Evolutionary conservation across 148 eudicot genomes (phyloP).

Genomic region (Arctostaphylos glauca): DNA sequence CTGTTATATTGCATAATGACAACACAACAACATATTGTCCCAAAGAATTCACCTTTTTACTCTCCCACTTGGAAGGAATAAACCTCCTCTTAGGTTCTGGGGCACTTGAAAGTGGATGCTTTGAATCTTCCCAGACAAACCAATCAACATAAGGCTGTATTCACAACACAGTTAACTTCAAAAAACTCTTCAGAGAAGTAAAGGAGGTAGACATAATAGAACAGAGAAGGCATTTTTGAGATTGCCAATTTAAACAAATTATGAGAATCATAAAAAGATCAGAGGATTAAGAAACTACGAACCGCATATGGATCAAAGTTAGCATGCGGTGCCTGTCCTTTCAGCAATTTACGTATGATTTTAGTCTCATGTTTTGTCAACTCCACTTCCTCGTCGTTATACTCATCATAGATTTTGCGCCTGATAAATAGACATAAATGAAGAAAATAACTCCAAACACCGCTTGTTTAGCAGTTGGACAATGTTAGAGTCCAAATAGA

Average conservation of each 20-base stretch:
- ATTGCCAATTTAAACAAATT: background rate
- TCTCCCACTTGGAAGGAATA: constrained; percentile 89
- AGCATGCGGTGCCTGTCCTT: constrained; percentile 88
- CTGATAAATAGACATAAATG: constrained; percentile 33
- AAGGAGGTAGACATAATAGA: background rate
- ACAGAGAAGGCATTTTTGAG: background rate
- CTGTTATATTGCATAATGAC: background rate
- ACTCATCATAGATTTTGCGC: constrained; percentile 79
- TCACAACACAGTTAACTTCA: constrained; percentile 17
- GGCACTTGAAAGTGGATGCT: constrained; percentile 78
- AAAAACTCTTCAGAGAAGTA: background rate
- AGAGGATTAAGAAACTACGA: constrained; percentile 17
- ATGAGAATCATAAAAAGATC: constrained; percentile 1
- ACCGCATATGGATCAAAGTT: constrained; percentile 88
- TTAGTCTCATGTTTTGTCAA: constrained; percentile 60
- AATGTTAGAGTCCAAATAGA: constrained; percentile 8
- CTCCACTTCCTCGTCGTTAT: constrained; percentile 88
- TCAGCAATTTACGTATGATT: constrained; percentile 54
- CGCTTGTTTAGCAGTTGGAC: constrained; percentile 1
- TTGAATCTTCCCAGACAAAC: constrained; percentile 69
- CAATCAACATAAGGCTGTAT: constrained; percentile 92
- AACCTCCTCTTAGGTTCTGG: constrained; percentile 96
- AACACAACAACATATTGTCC: constrained; percentile 9
- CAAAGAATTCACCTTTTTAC: constrained; percentile 49
- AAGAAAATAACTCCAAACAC: background rate